phyloP scores from a whole-genome alignment of 192 early-diverging fungal genomes.

The Coemansia sp. region DNA sequence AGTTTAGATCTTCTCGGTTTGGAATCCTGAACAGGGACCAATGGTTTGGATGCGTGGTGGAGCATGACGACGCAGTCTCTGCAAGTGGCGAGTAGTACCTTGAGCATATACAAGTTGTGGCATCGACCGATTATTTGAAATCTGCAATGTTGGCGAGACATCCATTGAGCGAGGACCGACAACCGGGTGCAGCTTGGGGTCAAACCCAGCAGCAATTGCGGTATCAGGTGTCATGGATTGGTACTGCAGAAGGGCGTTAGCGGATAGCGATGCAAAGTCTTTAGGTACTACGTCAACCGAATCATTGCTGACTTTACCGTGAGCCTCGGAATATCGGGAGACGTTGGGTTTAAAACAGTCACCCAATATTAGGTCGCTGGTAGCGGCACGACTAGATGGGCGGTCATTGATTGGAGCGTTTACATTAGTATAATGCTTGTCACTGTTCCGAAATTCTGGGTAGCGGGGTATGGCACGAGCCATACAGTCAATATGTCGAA shows the following conservation, averaged over 20 bases:
- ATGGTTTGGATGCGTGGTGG: background rate
- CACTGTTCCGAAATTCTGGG: conserved; percentile 12
- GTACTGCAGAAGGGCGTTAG: background rate
- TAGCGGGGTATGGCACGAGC: conserved; percentile 31
- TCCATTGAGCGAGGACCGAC: conserved; percentile 38
- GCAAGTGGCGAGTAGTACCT: background rate
- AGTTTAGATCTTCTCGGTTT: background rate
- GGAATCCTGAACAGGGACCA: background rate
- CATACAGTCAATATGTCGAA: conserved; percentile 23
- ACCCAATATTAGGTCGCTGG: background rate
- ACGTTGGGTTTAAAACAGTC: background rate
- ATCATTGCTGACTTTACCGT: background rate
- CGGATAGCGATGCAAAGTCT: background rate
- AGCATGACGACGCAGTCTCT: conserved; percentile 7
- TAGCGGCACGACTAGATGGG: background rate
- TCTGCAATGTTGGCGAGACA: conserved; percentile 14
- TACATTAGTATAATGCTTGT: background rate
- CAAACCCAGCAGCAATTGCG: conserved; percentile 4
- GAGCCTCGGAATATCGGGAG: background rate
- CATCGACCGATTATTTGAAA: conserved; percentile 3
- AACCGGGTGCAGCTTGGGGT: conserved; percentile 39
- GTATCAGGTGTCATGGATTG: background rate
- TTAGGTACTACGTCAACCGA: background rate
- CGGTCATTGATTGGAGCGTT: background rate
- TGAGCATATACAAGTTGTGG: background rate